phyloP scores from a whole-genome alignment of 805 yeast genomes.

The Starmerella kuoi region DNA sequence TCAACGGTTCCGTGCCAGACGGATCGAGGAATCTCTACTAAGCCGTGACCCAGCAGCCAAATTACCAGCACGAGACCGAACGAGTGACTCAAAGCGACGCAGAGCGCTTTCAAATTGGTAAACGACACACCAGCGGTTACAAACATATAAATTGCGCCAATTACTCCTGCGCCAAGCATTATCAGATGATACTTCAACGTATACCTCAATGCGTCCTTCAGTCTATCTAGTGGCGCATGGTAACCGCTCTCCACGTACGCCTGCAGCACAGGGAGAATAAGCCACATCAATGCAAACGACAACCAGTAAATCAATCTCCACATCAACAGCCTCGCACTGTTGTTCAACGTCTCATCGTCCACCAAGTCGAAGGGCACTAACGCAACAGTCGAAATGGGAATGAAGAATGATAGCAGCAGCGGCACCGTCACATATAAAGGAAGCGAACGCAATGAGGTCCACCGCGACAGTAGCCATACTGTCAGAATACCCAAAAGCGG shows the following conservation, averaged over 20 bases:
- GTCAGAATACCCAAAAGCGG: slow-evolving; percentile 18
- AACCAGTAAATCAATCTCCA: slow-evolving; percentile 77
- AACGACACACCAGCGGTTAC: slow-evolving; percentile 44
- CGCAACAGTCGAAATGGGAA: slow-evolving; percentile 64
- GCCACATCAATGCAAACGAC: slow-evolving; percentile 71
- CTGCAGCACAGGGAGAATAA: slow-evolving; percentile 57
- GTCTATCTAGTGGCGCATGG: slow-evolving; percentile 35
- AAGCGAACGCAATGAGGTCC: slow-evolving; percentile 15
- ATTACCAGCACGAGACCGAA: slow-evolving; percentile 62
- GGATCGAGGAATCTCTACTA: slow-evolving; percentile 52
- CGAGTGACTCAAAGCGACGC: slow-evolving; percentile 65
- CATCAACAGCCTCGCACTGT: slow-evolving; percentile 37
- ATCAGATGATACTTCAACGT: slow-evolving; percentile 51
- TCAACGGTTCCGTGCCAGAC: slow-evolving; percentile 32
- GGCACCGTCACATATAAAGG: slow-evolving; percentile 20
- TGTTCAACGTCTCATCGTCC: slow-evolving; percentile 38
- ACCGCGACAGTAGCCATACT: slow-evolving; percentile 18
- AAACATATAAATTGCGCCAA: slow-evolving; percentile 49
- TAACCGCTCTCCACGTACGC: slow-evolving; percentile 63
- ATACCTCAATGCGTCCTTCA: slow-evolving; percentile 45
- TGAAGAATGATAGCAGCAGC: slow-evolving; percentile 38
- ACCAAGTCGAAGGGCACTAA: slow-evolving; percentile 65
- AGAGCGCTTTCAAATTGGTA: slow-evolving; percentile 47
- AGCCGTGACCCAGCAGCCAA: slow-evolving; percentile 79
- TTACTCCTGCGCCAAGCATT: slow-evolving; percentile 40